phyloP scores from a whole-genome alignment of 2,329 filamentous ascomycete genomes.

The Pseudogymnoascus sp. region DNA sequence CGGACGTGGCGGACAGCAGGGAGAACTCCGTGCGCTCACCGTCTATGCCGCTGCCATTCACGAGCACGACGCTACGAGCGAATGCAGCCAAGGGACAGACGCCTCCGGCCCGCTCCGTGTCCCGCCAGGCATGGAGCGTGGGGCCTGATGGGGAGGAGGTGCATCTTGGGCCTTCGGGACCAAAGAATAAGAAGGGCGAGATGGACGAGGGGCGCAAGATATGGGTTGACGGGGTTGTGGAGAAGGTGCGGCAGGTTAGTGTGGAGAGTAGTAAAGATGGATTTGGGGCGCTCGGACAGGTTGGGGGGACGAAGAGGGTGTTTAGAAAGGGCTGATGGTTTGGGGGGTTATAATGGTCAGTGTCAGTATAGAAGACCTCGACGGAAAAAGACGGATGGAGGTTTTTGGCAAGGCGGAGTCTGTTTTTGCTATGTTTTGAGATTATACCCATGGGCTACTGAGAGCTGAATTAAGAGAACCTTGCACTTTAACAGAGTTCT shows the following conservation, averaged over 20 bases:
- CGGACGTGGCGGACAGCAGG: conserved; percentile 8
- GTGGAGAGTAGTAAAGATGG: conserved; percentile 42
- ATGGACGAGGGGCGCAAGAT: conserved; percentile 67
- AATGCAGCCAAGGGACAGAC: conserved; percentile 12
- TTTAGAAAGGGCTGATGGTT: conserved; percentile 42
- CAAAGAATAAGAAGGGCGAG: conserved; percentile 54
- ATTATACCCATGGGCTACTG: conserved; percentile 2
- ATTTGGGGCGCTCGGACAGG: conserved; percentile 65
- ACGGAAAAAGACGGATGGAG: background rate
- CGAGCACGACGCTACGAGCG: conserved; percentile 8
- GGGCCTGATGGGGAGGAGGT: conserved; percentile 50
- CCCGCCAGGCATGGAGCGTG: conserved; percentile 12
- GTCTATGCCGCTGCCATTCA: conserved; percentile 19
- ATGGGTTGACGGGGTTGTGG: conserved; percentile 79
- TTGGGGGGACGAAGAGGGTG: conserved; percentile 65
- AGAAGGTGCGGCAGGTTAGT: conserved; percentile 67
- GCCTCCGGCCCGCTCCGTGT: conserved; percentile 13
- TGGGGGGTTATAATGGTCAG: background rate
- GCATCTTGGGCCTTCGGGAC: conserved; percentile 63
- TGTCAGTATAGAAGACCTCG: background rate
- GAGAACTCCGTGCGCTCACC: conserved; percentile 16
- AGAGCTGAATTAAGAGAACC: conserved; percentile 7
- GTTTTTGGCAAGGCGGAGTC: conserved; percentile 3
- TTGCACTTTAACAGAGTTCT: background rate
- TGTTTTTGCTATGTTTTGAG: conserved; percentile 5